A percentile compares a stretch with the other conserved stretches of the same genome.
Conservation (phyloP, 495 filamentous ascomycete species). For the Daldinia grandis region DNA sequence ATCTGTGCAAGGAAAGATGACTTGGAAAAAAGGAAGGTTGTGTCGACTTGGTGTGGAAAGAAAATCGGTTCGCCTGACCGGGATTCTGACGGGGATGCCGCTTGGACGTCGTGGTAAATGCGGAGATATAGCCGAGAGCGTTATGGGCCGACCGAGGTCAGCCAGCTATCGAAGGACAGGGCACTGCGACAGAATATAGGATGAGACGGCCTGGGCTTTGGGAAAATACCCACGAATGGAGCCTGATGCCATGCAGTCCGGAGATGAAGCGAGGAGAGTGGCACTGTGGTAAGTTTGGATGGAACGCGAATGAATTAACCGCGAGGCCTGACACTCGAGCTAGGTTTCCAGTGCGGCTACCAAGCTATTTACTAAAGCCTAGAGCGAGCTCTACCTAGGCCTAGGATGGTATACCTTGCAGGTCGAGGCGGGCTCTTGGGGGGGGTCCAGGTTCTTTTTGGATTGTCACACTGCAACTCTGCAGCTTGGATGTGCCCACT, state of each 20-base stretch:
- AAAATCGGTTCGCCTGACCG: slow-evolving; percentile 33
- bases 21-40: slow-evolving; percentile 38
- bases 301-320: slow-evolving; percentile 34
- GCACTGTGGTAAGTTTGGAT: slow-evolving; percentile 23
- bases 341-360: slow-evolving; percentile 29
- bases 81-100: slow-evolving; percentile 34
- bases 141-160: slow-evolving; percentile 37
- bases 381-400: slow-evolving; percentile 24
- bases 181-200: slow-evolving; percentile 26
- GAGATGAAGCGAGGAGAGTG: slow-evolving; percentile 21
- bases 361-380: slow-evolving; percentile 25
- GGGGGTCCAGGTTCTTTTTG: slow-evolving; percentile 17
- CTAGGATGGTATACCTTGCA: slow-evolving; percentile 29
- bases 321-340: slow-evolving; percentile 25
- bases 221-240: slow-evolving; percentile 25
- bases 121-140: slow-evolving; percentile 41
- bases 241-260: slow-evolving; percentile 15
- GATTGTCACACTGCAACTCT: slow-evolving; percentile 42
- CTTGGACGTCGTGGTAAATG: slow-evolving; percentile 36
- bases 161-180: slow-evolving; percentile 15
- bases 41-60: slow-evolving; percentile 32
- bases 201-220: slow-evolving; percentile 33
- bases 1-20: slow-evolving; percentile 19
- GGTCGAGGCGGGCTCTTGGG: slow-evolving; percentile 27
- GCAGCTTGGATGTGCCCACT: slow-evolving; percentile 40